Evolutionary conservation across 305 asterid species (phyloP), one percentile per base, ranked within the genome.

Genomic region (Ilex paraguariensis): DNA sequence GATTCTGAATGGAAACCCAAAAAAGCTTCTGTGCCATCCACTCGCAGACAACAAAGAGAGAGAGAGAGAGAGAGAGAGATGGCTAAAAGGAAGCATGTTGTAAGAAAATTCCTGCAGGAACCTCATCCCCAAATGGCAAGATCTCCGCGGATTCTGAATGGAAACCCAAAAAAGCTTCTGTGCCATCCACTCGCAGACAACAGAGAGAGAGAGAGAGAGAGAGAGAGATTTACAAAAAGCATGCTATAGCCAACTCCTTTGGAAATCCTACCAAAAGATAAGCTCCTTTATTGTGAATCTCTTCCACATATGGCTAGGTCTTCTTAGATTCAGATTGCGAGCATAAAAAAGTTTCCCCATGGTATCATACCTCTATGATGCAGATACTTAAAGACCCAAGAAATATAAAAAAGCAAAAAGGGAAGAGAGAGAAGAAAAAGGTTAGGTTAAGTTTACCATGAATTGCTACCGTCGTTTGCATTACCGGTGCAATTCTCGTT

Each of bases 401-500:
- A 21, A 21, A 21, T 21, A 21, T 21, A 21, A 21, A 21, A 21
- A 21, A 21, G 28, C 28, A 21, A n/a, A 30, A 17, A 40, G 33
- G 21, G n/a, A 1, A 9, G 3, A 59, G 30, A 31, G 16, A 2
- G 7, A 73, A 66, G 8, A 31, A 48, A 36, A 44, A 44, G 15
- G 39, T 56, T 45, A 17, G 62, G 21, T 33, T 40, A 46, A 12
- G 4, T 5, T 62, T 87, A 87, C 96, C 95, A 91, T 68, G 95
- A 81, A 81, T 88, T 84, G 73, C 60, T 75, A 59, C 76, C 87
- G 57, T 87, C 95, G 66, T 73, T 82, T 13, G 74, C 63, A 76
- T 80, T 78, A 50, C 69, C 87, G 75, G 75, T 63, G 84, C 87
- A 81, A 63, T 78, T 82, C 64, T 84, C 95, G 57, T 85, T 92